Percentiles rank a stretch among this genome's conserved stretches.
These are phyloP conservation scores for Pharus latifolius DNA, from an alignment of 176 grass and related monocot species.

Conservation along the genomic window DNA sequence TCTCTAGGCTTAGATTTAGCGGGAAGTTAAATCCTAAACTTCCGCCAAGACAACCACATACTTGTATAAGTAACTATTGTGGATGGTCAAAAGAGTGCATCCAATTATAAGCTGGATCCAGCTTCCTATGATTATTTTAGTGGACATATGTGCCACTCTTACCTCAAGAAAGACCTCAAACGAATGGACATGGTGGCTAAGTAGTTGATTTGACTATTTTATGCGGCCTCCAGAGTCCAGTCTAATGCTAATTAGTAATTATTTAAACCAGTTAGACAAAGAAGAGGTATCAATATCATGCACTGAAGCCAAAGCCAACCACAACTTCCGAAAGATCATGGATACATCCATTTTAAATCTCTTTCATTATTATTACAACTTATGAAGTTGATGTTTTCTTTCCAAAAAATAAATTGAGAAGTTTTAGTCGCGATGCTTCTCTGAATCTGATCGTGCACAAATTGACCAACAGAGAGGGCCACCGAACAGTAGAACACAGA, in stretches of 20 bases:
- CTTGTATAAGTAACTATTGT: not conserved
- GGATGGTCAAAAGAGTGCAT: not conserved
- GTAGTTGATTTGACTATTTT: not conserved
- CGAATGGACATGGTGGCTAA: not conserved
- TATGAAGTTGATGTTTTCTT: not conserved
- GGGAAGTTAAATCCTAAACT: not conserved
- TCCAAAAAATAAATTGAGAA: not conserved
- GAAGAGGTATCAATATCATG: not conserved
- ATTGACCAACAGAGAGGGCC: not conserved
- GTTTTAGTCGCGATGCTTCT: too few species aligned
- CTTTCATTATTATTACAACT: not conserved
- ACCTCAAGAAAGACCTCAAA: not conserved
- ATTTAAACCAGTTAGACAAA: not conserved
- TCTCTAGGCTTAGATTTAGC: too few species aligned
- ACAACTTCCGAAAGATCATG: not conserved
- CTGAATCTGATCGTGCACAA: too few species aligned
- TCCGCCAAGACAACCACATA: not conserved
- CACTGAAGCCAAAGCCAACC: not conserved
- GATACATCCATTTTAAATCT: not conserved
- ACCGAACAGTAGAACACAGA: not conserved
- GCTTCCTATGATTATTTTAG: not conserved
- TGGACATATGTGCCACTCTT: not conserved
- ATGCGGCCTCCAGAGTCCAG: too few species aligned
- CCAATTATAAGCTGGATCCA: not conserved
- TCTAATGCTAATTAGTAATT: too few species aligned